Evolutionary conservation across 371 early-diverging fungal species (phyloP), one percentile per base, ranked within the genome.

Genomic region (Entomophthora muscae): DNA sequence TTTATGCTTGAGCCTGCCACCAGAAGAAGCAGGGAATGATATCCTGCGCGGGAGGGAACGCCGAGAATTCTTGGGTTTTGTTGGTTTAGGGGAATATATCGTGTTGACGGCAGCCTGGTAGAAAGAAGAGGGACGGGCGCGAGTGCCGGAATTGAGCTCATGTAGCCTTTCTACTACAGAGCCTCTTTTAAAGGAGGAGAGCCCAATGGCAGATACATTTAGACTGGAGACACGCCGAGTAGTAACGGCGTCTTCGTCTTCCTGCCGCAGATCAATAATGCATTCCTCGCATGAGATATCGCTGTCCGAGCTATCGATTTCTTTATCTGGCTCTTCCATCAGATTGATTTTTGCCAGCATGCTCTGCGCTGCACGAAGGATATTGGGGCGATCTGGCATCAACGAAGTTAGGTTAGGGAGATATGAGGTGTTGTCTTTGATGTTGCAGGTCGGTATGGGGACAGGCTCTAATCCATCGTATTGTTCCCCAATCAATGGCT

Each of bases 401-500:
- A 61, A 22, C n/a, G 61, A 31, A 32, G 61, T 33, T 24, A 61
- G 3, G 21, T 42, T 61, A 12, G 61, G 61, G n/a, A 61, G 42
- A 30, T 42, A 61, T 5, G 31, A 61, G 0, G 61, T 32, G n/a
- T 23, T 23, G 10, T 61, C 61, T 7, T 61, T 61, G 22, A 42
- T 61, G 12, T 61, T 32, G 42, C n/a, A 61, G 13, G 52, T 21
- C 3, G 53, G 55, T 17, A 63, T 63, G 17, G 29, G 26, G 23
- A 74, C 69, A 0, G 79, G 77, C 3, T 74, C 67, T 53, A 79
- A 68, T 28, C 70, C 72, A 1, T 67, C 68, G 63, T 75, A 77
- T 28, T 71, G 56, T 1, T 66, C 31, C 54, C 73, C 70, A 32
- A 76, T 54, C 21, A 79, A 66, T 0, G 79, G 79, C 57, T 79